A percentile compares a stretch with the other conserved stretches of the same genome.
Conservation (phyloP, 257 asterid genomes). For the Salvia hispanica region DNA sequence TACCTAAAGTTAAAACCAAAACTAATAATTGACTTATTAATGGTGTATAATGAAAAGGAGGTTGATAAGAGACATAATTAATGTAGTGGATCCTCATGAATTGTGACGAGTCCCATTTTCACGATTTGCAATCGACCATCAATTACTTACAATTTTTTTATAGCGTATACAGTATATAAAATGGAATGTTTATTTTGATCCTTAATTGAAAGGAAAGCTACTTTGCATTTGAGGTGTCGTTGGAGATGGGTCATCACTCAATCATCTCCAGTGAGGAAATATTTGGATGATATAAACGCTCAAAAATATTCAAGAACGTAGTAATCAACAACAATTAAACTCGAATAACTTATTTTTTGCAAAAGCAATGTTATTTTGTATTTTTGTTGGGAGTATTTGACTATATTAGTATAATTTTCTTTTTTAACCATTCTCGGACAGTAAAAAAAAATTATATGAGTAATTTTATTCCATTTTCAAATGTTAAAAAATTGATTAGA, state of each 20-base stretch:
- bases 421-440: too few species aligned
- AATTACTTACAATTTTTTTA: conserved; percentile 12
- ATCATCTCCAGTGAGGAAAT: background rate
- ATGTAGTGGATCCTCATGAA: conserved; percentile 1
- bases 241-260: conserved; percentile 17
- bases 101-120: conserved; percentile 25
- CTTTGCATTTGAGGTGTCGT: conserved; percentile 13
- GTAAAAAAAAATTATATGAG: too few species aligned
- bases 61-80: conserved; percentile 17
- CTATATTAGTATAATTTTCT: too few species aligned
- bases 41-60: conserved; percentile 14
- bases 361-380: too few species aligned
- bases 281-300: background rate
- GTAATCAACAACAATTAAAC: too few species aligned
- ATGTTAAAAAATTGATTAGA: too few species aligned
- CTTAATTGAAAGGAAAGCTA: conserved; percentile 29
- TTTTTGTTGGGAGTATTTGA: too few species aligned
- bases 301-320: too few species aligned
- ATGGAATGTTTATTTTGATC: conserved; percentile 27
- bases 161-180: background rate
- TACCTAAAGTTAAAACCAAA: background rate
- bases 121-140: conserved; percentile 27
- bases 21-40: conserved; percentile 15
- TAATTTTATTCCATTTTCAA: too few species aligned
- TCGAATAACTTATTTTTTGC: too few species aligned